These are phyloP conservation scores for Diutina scorzettiae DNA, from an alignment of 1,139 yeast genomes.

Conservation along the genomic window DNA sequence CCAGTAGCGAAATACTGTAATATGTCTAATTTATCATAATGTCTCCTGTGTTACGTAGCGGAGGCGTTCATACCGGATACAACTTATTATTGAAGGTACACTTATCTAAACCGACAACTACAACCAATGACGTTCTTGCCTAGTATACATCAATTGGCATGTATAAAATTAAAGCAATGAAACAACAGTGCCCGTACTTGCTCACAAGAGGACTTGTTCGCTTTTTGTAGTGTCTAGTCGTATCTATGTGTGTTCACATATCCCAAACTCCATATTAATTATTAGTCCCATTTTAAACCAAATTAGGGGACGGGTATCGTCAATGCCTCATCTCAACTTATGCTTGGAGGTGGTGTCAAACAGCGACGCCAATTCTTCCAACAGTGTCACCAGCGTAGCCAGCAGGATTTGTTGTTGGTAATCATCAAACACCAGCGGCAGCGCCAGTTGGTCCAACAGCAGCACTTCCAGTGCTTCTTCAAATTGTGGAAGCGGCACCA, in stretches of 20 bases:
- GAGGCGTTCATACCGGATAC: no score
- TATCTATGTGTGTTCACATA: background rate
- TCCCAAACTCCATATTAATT: background rate
- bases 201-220: no score
- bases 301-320: background rate
- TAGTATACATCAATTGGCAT: no score
- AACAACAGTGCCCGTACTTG: no score
- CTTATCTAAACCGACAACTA: no score
- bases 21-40: no score
- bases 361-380: slow-evolving; percentile 5
- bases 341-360: background rate
- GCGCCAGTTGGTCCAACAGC: slow-evolving; percentile 5
- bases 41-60: no score
- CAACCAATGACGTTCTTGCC: no score
- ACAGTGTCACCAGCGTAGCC: slow-evolving; percentile 5
- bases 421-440: slow-evolving; percentile 6
- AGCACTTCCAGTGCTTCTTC: slow-evolving; percentile 5
- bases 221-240: no score
- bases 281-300: background rate
- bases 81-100: no score
- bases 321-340: background rate
- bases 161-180: no score
- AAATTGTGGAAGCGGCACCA: background rate
- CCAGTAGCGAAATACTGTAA: no score
- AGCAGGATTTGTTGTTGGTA: slow-evolving; percentile 1